These are phyloP conservation scores for Astragalus membranaceus DNA, from an alignment of 306 rosid genomes.

Conservation along the genomic window DNA sequence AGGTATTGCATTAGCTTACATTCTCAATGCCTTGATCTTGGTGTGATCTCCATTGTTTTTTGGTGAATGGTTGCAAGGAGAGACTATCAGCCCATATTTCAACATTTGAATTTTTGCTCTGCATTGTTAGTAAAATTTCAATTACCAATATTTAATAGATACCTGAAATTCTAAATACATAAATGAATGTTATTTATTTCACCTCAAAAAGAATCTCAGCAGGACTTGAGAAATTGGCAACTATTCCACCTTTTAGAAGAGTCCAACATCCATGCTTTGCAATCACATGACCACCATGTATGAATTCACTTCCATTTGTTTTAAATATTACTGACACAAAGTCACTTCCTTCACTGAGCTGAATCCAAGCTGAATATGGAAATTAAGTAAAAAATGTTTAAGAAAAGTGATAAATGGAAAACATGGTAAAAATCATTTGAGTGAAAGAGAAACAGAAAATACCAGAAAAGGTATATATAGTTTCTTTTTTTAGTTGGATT, in stretches of 20 bases:
- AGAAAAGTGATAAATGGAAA: not conserved
- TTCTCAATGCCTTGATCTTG: constrained; percentile 50
- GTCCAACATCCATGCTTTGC: constrained; percentile 68
- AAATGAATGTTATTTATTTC: not conserved
- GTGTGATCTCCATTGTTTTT: constrained; percentile 61
- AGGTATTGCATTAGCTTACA: constrained; percentile 23
- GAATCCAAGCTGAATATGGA: constrained; percentile 54
- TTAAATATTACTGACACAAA: constrained; percentile 41
- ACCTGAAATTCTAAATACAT: not conserved
- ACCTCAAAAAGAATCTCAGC: constrained; percentile 64
- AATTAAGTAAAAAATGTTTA: not conserved
- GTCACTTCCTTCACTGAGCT: constrained; percentile 60
- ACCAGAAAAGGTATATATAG: constrained; percentile 54
- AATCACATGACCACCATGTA: constrained; percentile 40
- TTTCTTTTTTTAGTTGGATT: constrained; percentile 52
- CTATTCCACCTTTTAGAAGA: constrained; percentile 65
- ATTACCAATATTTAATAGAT: not conserved
- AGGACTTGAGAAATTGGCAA: constrained; percentile 48
- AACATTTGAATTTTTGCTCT: constrained; percentile 41
- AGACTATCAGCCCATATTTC: constrained; percentile 64
- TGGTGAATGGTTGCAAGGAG: constrained; percentile 62
- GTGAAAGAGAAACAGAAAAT: constrained; percentile 2
- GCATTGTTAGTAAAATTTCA: not conserved
- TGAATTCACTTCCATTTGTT: constrained; percentile 24
- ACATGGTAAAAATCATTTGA: not conserved